Conservation (phyloP, 192 early-diverging fungal genomes). For the Linderina pennispora region DNA sequence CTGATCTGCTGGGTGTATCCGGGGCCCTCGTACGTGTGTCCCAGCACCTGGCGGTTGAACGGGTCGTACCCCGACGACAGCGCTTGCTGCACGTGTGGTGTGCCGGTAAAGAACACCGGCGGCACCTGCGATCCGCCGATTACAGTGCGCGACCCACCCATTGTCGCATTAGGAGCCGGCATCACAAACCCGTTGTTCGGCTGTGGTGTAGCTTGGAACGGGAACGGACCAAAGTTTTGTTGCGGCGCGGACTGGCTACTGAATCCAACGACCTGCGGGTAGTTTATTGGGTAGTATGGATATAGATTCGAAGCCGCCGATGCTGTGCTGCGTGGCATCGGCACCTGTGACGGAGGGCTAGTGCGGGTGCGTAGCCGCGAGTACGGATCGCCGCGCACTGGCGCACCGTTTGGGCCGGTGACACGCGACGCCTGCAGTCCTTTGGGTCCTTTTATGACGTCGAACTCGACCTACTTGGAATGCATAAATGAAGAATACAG, state of each 20-base stretch:
- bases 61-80: background rate
- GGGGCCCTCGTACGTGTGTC: background rate
- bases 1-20: background rate
- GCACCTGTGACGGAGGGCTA: no score
- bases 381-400: slow-evolving; percentile 75
- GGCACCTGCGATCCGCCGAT: slow-evolving; percentile 1
- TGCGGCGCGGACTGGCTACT: slow-evolving; percentile 17
- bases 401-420: slow-evolving; percentile 61
- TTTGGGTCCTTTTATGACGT: slow-evolving; percentile 65
- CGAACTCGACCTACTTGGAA: slow-evolving; percentile 58
- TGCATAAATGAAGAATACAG: background rate
- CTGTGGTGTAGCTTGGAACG: slow-evolving; percentile 8
- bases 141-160: slow-evolving; percentile 7
- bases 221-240: slow-evolving; percentile 13
- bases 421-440: slow-evolving; percentile 80
- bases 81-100: background rate
- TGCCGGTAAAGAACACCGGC: no score
- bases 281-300: slow-evolving; percentile 10
- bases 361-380: slow-evolving; percentile 26
- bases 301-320: slow-evolving; percentile 6
- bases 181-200: slow-evolving; percentile 8
- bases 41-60: background rate
- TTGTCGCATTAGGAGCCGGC: background rate
- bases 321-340: no score
- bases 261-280: slow-evolving; percentile 16